These are phyloP conservation scores for Thozetella sp. DNA, from an alignment of 495 filamentous ascomycete species.

Conservation along the genomic window DNA sequence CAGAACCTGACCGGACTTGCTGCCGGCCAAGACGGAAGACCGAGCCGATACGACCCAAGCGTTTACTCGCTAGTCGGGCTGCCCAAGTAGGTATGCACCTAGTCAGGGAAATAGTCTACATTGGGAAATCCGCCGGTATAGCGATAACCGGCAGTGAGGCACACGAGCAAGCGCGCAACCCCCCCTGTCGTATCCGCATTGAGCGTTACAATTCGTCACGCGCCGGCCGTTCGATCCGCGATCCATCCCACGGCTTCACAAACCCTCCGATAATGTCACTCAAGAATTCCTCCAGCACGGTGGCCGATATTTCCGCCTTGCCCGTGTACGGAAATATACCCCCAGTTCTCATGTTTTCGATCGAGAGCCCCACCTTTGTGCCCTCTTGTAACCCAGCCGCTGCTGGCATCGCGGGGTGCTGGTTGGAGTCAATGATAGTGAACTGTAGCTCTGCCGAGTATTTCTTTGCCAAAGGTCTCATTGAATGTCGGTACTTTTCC, in stretches of 20 bases:
- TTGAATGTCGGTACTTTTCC: constrained; percentile 20
- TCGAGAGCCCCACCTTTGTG: constrained; percentile 24
- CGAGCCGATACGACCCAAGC: too few species aligned
- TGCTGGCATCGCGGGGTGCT: constrained; percentile 40
- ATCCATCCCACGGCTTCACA: constrained; percentile 31
- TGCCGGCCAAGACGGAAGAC: too few species aligned
- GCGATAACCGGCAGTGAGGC: too few species aligned
- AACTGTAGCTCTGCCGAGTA: constrained; percentile 42
- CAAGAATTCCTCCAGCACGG: constrained; percentile 29
- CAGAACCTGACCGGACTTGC: too few species aligned
- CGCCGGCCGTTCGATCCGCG: constrained; percentile 2
- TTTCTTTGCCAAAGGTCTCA: constrained; percentile 41
- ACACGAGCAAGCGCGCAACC: too few species aligned
- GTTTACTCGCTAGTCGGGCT: too few species aligned
- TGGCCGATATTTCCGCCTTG: constrained; percentile 20
- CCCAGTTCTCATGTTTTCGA: constrained; percentile 36
- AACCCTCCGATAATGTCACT: constrained; percentile 35
- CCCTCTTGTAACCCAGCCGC: constrained; percentile 25
- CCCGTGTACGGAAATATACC: constrained; percentile 34
- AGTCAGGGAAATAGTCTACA: too few species aligned
- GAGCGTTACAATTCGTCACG: constrained; percentile 30
- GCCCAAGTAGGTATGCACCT: too few species aligned
- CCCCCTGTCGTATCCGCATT: too few species aligned
- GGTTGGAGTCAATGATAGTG: constrained; percentile 38
- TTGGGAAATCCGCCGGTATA: too few species aligned